Conservation (phyloP, 768 basidiomycete species). For the Tylopilus cervinicoccineus region DNA sequence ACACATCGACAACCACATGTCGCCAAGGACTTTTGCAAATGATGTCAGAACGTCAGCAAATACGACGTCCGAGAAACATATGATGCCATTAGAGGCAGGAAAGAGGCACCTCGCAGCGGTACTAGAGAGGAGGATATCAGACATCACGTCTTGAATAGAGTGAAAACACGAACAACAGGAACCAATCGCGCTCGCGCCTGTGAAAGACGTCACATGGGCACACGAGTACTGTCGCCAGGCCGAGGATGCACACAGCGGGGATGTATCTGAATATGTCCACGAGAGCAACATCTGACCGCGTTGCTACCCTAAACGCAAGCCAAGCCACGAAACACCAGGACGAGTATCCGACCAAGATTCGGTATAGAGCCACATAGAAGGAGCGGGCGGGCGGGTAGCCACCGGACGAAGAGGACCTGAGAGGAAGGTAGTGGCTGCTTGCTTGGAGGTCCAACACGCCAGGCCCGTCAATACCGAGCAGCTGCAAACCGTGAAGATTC, state of each 20-base stretch:
- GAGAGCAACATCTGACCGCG: constrained; percentile 49
- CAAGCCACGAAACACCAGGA: constrained; percentile 63
- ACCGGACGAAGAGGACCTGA: constrained; percentile 12
- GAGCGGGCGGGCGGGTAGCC: constrained; percentile 28
- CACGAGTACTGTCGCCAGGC: constrained; percentile 52
- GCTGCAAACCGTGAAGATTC: constrained; percentile 82
- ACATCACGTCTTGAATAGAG: not conserved
- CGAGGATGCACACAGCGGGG: constrained; percentile 62
- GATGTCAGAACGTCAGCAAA: constrained; percentile 96
- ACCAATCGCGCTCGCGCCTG: constrained; percentile 70
- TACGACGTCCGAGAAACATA: constrained; percentile 89
- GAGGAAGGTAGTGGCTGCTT: constrained; percentile 13
- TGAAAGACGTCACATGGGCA: constrained; percentile 66
- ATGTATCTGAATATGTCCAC: constrained; percentile 79
- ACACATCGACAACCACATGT: constrained; percentile 82
- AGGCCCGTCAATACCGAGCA: constrained; percentile 69
- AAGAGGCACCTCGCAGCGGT: constrained; percentile 71
- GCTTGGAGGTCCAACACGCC: constrained; percentile 60
- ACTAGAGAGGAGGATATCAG: constrained; percentile 37
- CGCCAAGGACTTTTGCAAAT: constrained; percentile 94
- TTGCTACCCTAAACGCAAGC: constrained; percentile 60
- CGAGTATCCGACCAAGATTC: constrained; percentile 58
- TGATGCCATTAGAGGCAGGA: constrained; percentile 52
- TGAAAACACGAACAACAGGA: constrained; percentile 61
- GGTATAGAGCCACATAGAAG: constrained; percentile 63